Conservation (phyloP, 1,139 yeast species). For the Candida pseudoviswanathii region DNA sequence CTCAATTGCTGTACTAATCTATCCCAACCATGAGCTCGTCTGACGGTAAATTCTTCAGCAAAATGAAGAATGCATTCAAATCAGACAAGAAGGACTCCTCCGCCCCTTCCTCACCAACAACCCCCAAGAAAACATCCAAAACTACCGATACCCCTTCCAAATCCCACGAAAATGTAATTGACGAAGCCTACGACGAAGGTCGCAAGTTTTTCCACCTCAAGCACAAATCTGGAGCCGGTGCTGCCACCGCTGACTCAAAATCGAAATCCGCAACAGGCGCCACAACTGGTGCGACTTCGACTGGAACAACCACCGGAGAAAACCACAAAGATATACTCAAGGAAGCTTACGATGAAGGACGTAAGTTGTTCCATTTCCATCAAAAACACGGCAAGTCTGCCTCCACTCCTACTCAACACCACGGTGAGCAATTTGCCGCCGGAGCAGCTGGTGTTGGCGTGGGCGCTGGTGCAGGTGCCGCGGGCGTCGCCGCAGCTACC, state of each 20-base stretch:
- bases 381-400: constrained; percentile 5
- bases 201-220: constrained; percentile 9
- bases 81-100: constrained; percentile 16
- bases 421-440: constrained; percentile 3
- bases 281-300: constrained; percentile 1
- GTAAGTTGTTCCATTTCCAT: constrained; percentile 9
- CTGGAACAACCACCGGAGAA: constrained; percentile 5
- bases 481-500: background rate
- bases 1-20: background rate
- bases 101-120: constrained; percentile 12
- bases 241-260: constrained; percentile 4
- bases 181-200: constrained; percentile 15
- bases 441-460: constrained; percentile 8
- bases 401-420: background rate
- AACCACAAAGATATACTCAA: constrained; percentile 7
- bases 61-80: constrained; percentile 32
- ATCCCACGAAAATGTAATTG: constrained; percentile 9
- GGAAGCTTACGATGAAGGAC: constrained; percentile 10
- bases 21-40: constrained; percentile 9
- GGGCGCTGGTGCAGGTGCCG: constrained; percentile 1
- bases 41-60: constrained; percentile 23
- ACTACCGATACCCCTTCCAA: background rate
- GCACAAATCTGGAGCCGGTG: constrained; percentile 3
- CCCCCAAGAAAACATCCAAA: background rate
- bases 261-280: constrained; percentile 1